These are phyloP conservation scores for Paecilomyces variotii DNA, from an alignment of 2,329 filamentous ascomycete species.

Conservation along the genomic window DNA sequence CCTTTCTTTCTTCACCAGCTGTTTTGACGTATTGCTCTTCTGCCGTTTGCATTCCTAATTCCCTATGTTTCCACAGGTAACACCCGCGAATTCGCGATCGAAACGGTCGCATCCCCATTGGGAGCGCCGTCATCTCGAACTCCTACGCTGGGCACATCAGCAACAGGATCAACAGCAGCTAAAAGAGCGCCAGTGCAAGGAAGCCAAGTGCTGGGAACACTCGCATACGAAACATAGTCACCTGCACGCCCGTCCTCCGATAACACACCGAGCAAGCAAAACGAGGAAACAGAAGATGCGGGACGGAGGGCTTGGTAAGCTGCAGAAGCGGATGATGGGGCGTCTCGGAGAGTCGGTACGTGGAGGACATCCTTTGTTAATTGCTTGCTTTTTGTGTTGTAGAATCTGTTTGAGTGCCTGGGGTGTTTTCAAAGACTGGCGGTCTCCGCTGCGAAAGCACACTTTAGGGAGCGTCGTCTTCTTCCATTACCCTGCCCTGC, in stretches of 20 bases:
- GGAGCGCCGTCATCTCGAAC: not conserved
- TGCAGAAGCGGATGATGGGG: slow-evolving; percentile 30
- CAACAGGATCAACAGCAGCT: not conserved
- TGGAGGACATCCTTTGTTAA: slow-evolving; percentile 3
- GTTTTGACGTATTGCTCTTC: not conserved
- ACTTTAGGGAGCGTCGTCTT: not conserved
- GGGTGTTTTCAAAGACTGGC: not conserved
- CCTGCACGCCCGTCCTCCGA: not conserved
- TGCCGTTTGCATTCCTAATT: not conserved
- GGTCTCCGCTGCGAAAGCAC: not conserved
- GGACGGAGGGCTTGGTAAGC: slow-evolving; percentile 19
- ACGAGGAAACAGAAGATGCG: slow-evolving; percentile 10
- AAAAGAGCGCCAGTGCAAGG: not conserved
- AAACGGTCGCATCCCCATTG: not conserved
- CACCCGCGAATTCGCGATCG: not conserved
- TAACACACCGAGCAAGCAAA: not conserved
- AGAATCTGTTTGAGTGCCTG: not conserved
- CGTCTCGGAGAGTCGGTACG: slow-evolving; percentile 30
- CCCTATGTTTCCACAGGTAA: not conserved
- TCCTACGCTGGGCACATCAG: not conserved
- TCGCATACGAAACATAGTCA: not conserved
- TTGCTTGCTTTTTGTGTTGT: not conserved
- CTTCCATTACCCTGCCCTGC: not conserved
- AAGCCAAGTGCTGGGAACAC: not conserved
- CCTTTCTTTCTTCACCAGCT: not conserved